Percentiles rank a stretch among this genome's conserved stretches.
Evolutionary conservation across 208 protist species (phyloP).

Genomic region (Leishmania turanica): DNA sequence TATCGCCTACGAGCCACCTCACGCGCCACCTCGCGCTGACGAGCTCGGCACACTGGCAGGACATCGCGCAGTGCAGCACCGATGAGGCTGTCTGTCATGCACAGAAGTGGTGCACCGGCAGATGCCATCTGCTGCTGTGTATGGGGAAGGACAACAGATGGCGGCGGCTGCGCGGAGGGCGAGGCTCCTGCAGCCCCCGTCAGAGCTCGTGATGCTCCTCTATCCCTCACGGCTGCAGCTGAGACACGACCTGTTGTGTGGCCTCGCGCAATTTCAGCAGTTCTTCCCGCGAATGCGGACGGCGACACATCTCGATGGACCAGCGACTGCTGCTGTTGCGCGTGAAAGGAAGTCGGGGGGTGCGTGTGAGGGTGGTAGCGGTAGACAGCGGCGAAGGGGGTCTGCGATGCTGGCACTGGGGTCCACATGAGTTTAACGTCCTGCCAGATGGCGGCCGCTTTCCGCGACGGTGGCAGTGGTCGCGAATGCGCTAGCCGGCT

Average conservation of each 20-base stretch:
- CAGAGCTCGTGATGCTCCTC: not conserved
- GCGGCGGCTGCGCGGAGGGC: conserved; percentile 7
- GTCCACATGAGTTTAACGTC: conserved; percentile 31
- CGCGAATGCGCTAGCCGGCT: not conserved
- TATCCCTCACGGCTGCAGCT: not conserved
- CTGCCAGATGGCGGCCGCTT: conserved; percentile 10
- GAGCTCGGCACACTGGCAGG: conserved; percentile 21
- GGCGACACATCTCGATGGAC: not conserved
- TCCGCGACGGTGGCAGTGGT: not conserved
- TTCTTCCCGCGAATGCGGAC: not conserved
- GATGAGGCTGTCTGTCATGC: conserved; percentile 30
- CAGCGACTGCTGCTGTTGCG: not conserved
- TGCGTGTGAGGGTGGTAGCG: conserved; percentile 7
- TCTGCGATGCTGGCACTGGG: not conserved
- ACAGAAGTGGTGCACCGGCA: conserved; percentile 4
- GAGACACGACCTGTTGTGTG: not conserved
- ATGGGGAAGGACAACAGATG: not conserved
- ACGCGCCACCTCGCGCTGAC: conserved; percentile 31
- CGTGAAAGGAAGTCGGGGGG: not conserved
- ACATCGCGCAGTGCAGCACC: conserved; percentile 28
- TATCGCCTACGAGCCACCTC: conserved; percentile 24
- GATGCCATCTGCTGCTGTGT: not conserved
- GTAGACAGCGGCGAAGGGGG: conserved; percentile 22
- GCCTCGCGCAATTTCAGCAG: not conserved
- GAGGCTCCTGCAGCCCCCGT: not conserved